Evolutionary conservation across 2,329 filamentous ascomycete genomes (phyloP), one percentile per base, ranked within the genome.

Genomic region (Trichocomaceae sp.): DNA sequence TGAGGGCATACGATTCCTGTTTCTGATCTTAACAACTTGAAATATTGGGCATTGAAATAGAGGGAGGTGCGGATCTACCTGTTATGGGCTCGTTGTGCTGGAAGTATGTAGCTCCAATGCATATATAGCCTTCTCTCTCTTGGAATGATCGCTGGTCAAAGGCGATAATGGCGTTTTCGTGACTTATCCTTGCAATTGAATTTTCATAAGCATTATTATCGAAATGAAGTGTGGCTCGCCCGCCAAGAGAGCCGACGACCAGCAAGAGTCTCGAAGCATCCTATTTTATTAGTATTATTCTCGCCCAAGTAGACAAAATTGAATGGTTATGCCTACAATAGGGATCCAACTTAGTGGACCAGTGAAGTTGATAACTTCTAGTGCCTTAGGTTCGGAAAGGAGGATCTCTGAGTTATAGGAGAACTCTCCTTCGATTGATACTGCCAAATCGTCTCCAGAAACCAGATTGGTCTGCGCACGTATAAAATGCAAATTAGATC

Each of bases 1-100:
- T 1, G 55, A 41, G 29, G 62, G 55, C 61, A 67, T 26, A 59
- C 69, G 69, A 42, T 35, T 39, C 29, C 23, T 33, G 50, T 67
- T 37, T 68, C 42, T 29, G 26, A 3, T 17, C 22, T 60, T 48
- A n/a, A 37, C 26, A 20, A n/a, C 29, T 15, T 19, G n/a, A 41
- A 37, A 5, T 12, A 12, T 35, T 35, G 12, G 6, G 17, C 20
- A 13, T 26, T 26, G 23, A 19, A 19, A 39, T 15, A 5, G 23
- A 2, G 22, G 2, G 13, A 23, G 19, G 3, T 9, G 3, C 9
- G 53, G 23, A 26, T 62, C 48, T 60, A 73, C 71, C 69, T 39
- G 66, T 64, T 31, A 72, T 66, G 9, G 66, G 64, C 33, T 71
- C 69, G 60, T 66, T 64, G 53, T 67, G 62, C 15, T 57, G 60